phyloP scores from a whole-genome alignment of 1,284 basidiomycete genomes.

The Cystobasidium slooffiae region DNA sequence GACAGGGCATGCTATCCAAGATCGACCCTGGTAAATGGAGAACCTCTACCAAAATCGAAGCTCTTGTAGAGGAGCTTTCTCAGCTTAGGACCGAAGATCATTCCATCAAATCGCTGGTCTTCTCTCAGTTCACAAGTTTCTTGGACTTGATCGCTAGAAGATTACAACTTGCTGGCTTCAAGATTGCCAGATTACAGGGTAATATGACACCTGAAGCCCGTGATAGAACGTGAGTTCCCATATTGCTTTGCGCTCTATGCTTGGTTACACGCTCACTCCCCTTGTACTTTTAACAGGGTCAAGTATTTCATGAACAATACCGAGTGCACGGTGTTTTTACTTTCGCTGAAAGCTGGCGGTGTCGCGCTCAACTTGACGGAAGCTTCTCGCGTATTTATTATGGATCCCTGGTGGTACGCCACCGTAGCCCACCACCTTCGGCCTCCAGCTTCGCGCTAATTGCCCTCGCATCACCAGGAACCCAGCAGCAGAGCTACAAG shows the following conservation, averaged over 20 bases:
- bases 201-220: conserved; percentile 96
- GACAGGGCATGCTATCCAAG: conserved; percentile 91
- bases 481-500: conserved; percentile 71
- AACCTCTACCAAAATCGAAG: conserved; percentile 96
- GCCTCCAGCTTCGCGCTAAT: neutral
- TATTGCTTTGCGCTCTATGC: conserved; percentile 42
- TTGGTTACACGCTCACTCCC: neutral
- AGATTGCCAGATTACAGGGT: conserved; percentile 93
- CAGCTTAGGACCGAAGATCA: conserved; percentile 81
- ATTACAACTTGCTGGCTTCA: conserved; percentile 80
- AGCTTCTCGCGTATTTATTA: conserved; percentile 67
- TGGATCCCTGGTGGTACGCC: conserved; percentile 58
- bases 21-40: conserved; percentile 88
- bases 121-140: conserved; percentile 90
- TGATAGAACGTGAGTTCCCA: conserved; percentile 60
- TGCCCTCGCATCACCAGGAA: conserved; percentile 68
- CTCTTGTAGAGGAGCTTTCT: conserved; percentile 89
- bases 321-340: conserved; percentile 93
- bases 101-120: conserved; percentile 96
- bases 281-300: conserved; percentile 70
- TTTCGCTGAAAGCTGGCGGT: conserved; percentile 84
- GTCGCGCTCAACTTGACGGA: conserved; percentile 78
- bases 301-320: conserved; percentile 59
- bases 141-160: conserved; percentile 88
- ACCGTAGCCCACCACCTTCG: neutral